phyloP scores from a whole-genome alignment of 2,329 filamentous ascomycete genomes.

The Clarireedia monteithiana region DNA sequence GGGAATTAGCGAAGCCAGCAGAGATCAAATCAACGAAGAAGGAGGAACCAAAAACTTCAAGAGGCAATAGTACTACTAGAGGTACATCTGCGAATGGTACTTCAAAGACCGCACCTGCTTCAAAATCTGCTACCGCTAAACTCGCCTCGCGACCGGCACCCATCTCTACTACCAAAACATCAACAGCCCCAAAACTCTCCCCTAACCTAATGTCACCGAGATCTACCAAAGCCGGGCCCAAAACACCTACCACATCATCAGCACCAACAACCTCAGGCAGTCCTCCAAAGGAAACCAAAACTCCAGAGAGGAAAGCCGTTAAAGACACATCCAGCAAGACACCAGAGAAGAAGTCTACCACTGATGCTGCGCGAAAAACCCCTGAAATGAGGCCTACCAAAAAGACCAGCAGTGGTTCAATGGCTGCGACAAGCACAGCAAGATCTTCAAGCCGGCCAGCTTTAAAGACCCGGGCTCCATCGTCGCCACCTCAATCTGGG shows the following conservation, averaged over 20 bases:
- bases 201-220: slow-evolving; percentile 11
- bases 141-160: background rate
- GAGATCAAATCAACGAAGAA: slow-evolving; percentile 14
- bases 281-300: slow-evolving; percentile 25
- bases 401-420: slow-evolving; percentile 16
- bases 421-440: slow-evolving; percentile 12
- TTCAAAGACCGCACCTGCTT: background rate
- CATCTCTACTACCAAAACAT: slow-evolving; percentile 3
- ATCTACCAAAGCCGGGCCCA: slow-evolving; percentile 12
- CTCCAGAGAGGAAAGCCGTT: slow-evolving; percentile 27
- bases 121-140: slow-evolving; percentile 2
- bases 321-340: slow-evolving; percentile 27
- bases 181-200: background rate
- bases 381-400: slow-evolving; percentile 14
- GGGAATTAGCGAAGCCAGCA: slow-evolving; percentile 9
- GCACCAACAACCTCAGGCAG: background rate
- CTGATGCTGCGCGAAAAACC: slow-evolving; percentile 23
- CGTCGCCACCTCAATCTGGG: slow-evolving; percentile 26
- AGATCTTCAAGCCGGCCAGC: slow-evolving; percentile 16
- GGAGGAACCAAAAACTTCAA: slow-evolving; percentile 1
- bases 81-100: background rate
- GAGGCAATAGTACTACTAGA: background rate
- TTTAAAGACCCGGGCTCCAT: slow-evolving; percentile 20
- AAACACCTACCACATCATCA: slow-evolving; percentile 7
- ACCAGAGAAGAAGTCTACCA: slow-evolving; percentile 13